phyloP scores from a whole-genome alignment of 257 asterid species.

The Nemophila menziesii region DNA sequence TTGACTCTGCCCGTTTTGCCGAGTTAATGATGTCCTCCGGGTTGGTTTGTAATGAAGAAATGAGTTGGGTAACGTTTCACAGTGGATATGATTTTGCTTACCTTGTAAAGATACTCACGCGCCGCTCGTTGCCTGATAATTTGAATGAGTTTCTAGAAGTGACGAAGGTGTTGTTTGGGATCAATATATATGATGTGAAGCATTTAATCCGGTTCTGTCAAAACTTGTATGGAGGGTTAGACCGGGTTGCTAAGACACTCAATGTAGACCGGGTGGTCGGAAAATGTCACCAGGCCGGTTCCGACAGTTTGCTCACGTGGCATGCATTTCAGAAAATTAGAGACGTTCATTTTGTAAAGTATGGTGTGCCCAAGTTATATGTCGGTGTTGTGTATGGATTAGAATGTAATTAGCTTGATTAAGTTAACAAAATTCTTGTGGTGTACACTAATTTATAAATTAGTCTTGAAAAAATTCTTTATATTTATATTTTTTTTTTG shows the following conservation, averaged over 20 bases:
- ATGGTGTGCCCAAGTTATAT: constrained; percentile 39
- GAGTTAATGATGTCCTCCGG: constrained; percentile 59
- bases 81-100: constrained; percentile 73
- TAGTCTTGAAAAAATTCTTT: too few species aligned
- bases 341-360: constrained; percentile 36
- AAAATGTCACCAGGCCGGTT: constrained; percentile 64
- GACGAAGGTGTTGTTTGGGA: constrained; percentile 39
- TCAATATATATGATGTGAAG: constrained; percentile 48
- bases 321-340: constrained; percentile 55
- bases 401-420: constrained; percentile 44
- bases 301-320: constrained; percentile 71
- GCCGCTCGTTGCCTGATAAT: constrained; percentile 38
- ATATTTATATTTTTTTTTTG: too few species aligned
- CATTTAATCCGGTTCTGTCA: constrained; percentile 45
- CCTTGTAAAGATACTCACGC: constrained; percentile 48
- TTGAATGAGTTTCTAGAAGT: constrained; percentile 31
- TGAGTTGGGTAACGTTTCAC: constrained; percentile 68
- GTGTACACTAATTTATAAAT: too few species aligned
- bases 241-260: constrained; percentile 45
- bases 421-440: not conserved
- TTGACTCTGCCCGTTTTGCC: constrained; percentile 45
- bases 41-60: constrained; percentile 36
- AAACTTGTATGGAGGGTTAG: constrained; percentile 53
- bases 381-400: constrained; percentile 64
- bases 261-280: constrained; percentile 64